Conservation (phyloP, 805 yeast genomes). For the Citeromyces matritensis region DNA sequence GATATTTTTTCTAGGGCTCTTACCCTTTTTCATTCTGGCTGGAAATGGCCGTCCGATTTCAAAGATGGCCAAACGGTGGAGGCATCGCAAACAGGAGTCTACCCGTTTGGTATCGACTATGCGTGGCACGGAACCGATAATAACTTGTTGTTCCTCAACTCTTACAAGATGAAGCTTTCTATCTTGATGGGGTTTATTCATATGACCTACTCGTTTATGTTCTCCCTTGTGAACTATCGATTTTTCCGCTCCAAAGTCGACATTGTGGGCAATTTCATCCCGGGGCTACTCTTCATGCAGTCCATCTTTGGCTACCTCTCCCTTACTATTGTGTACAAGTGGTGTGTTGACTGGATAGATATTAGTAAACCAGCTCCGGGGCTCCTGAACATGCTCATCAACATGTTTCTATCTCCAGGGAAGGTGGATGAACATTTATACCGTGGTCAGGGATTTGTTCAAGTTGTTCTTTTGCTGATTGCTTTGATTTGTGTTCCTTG, state of each 20-base stretch:
- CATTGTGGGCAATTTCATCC: slow-evolving; percentile 58
- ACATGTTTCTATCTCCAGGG: slow-evolving; percentile 67
- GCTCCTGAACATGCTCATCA: slow-evolving; percentile 57
- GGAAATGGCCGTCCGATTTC: slow-evolving; percentile 46
- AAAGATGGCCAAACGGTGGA: slow-evolving; percentile 31
- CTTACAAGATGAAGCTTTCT: slow-evolving; percentile 67
- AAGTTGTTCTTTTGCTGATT: slow-evolving; percentile 35
- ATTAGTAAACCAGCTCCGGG: slow-evolving; percentile 56
- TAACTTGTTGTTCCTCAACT: slow-evolving; percentile 51
- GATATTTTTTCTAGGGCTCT: slow-evolving; percentile 59
- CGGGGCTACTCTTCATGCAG: slow-evolving; percentile 64
- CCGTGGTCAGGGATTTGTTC: slow-evolving; percentile 49
- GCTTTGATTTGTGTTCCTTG: slow-evolving; percentile 69
- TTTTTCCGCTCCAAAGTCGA: slow-evolving; percentile 47
- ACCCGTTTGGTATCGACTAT: slow-evolving; percentile 53
- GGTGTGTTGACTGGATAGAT: slow-evolving; percentile 59
- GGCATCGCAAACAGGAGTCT: slow-evolving; percentile 34
- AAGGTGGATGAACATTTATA: slow-evolving; percentile 48
- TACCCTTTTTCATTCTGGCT: slow-evolving; percentile 54
- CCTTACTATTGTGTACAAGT: slow-evolving; percentile 54
- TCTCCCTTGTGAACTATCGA: slow-evolving; percentile 48
- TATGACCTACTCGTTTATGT: slow-evolving; percentile 57
- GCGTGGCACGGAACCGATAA: slow-evolving; percentile 78
- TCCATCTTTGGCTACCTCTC: slow-evolving; percentile 61
- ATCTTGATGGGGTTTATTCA: slow-evolving; percentile 64